These are phyloP conservation scores for Candida tetrigidarum DNA, from an alignment of 1,139 yeast species.

Conservation along the genomic window DNA sequence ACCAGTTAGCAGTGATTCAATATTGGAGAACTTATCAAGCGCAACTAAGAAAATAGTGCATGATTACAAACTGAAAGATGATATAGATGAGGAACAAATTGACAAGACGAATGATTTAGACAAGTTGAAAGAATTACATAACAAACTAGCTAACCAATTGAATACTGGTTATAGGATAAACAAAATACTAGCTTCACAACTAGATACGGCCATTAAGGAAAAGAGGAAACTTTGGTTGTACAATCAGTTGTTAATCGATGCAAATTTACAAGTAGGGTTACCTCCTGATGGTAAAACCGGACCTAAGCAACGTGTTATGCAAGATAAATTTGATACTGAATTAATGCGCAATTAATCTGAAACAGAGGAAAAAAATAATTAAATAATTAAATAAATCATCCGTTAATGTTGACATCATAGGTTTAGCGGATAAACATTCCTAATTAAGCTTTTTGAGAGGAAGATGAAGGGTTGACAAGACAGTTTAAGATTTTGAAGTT, in stretches of 20 bases:
- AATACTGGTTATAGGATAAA: conserved; percentile 55
- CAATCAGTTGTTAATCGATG: conserved; percentile 63
- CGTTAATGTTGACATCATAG: no score
- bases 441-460: not conserved
- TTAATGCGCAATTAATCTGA: conserved; percentile 21
- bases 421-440: not conserved
- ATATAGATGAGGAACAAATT: conserved; percentile 19
- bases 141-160: conserved; percentile 24
- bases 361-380: no score
- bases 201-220: conserved; percentile 37
- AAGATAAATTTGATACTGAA: conserved; percentile 38
- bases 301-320: conserved; percentile 25
- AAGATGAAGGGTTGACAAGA: not conserved
- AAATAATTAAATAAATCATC: no score
- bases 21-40: conserved; percentile 13
- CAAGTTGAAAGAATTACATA: conserved; percentile 25
- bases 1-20: conserved; percentile 11
- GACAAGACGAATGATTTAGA: conserved; percentile 21
- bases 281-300: conserved; percentile 27
- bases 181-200: conserved; percentile 45
- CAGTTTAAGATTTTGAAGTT: not conserved
- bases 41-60: conserved; percentile 11
- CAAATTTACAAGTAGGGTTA: conserved; percentile 43
- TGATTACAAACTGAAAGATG: conserved; percentile 9
- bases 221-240: conserved; percentile 55